A percentile compares a stretch with the other conserved stretches of the same genome.
Conservation (phyloP, 345 rosid species). For the Carallia pectinifolia region DNA sequence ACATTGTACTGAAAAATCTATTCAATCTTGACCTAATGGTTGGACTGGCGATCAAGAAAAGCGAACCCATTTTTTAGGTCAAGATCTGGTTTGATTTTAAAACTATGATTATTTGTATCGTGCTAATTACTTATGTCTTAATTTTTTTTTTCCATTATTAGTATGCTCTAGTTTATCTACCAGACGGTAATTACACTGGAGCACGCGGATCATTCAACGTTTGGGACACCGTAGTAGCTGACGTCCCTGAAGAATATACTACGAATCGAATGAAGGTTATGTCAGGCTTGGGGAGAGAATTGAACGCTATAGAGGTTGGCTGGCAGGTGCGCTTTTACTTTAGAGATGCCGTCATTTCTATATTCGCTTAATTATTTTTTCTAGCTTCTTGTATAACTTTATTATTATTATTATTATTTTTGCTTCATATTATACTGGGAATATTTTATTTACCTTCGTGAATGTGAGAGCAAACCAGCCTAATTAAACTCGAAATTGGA, state of each 20-base stretch:
- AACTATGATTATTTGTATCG: too few relatives aligned
- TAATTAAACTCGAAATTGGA: too few relatives aligned
- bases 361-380: not conserved
- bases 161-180: slow-evolving; percentile 16
- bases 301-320: slow-evolving; percentile 24
- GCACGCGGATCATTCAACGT: slow-evolving; percentile 15
- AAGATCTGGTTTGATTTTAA: too few relatives aligned
- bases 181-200: slow-evolving; percentile 10
- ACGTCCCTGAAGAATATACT: slow-evolving; percentile 4
- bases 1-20: too few relatives aligned
- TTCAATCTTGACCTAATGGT: too few relatives aligned
- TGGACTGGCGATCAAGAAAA: too few relatives aligned
- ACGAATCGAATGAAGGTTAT: slow-evolving; percentile 16
- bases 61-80: too few relatives aligned
- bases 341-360: not conserved
- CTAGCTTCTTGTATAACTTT: not conserved
- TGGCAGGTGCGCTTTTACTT: slow-evolving; percentile 9
- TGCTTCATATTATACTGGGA: not conserved
- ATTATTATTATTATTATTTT: too few relatives aligned
- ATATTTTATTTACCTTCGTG: too few relatives aligned
- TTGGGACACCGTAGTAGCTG: slow-evolving; percentile 22
- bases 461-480: not conserved
- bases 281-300: not conserved
- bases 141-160: not conserved
- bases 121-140: not conserved